Evolutionary conservation across 495 filamentous ascomycete species (phyloP), one percentile per base, ranked within the genome.

Genomic region (Lasiosphaeria miniovina): DNA sequence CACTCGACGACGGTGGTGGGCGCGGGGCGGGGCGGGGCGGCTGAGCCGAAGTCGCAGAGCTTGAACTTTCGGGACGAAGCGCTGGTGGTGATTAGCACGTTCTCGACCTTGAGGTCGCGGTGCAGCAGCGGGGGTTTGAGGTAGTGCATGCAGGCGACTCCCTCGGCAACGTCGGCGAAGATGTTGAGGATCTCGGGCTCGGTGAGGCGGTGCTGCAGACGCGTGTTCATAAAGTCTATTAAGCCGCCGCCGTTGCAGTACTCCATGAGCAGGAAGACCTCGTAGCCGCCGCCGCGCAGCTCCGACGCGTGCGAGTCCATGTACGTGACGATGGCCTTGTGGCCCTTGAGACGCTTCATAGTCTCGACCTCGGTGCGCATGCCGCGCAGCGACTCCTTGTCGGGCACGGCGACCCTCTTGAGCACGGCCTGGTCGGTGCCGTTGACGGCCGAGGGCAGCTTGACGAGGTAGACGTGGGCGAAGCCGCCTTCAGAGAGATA

Each of bases 151-250:
- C 91, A 96, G 40, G 94, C 94, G 53, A 98, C 94, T 41, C 94
- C 94, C 74, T 98, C 91, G 17, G 94, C 87, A 36, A 96, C 90
- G 71, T 98, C 94, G 14, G 89, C 86, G 75, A 98, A 97, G 70
- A 98, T 98, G 73, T 94, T 90, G 60, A 98, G 79, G 60, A 98
- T 92, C 77, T 98, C 94, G 41, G 95, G 93, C 78, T 98, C 94
- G 49, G 93, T 98, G 71, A 98, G 82, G 46, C 94, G 90, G 71
- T 98, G 90, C 74, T 98, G 94, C 62, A 98, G 77, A 36, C 94
- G 86, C 41, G 94, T 98, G 74, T 98, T 98, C 94, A 98, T 98
- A 75, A 98, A 98, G 76, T 98, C 94, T 71, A 98, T 98, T 67
- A 98, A 75, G 34, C 94, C 95, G 62, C 95, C 94, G 66, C 84